Conservation (phyloP, 2,329 filamentous ascomycete genomes). For the Botrytis cinerea region DNA sequence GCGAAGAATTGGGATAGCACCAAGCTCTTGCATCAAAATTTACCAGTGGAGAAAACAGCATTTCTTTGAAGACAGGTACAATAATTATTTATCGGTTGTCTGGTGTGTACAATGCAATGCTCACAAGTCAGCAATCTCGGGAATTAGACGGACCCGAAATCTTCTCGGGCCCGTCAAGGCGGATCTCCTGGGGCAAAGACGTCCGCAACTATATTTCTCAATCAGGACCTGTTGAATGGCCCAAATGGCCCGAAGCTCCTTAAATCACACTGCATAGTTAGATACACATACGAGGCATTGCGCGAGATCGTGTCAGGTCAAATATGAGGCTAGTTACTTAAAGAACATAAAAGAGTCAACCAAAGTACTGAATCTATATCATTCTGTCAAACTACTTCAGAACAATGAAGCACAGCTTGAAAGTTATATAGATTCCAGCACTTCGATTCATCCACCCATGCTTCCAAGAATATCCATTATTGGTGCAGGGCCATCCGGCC, state of each 20-base stretch:
- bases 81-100: neutral
- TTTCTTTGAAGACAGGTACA: neutral
- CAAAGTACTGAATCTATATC: neutral
- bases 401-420: neutral
- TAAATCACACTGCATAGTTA: neutral
- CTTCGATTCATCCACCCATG: neutral
- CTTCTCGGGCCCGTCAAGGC: neutral
- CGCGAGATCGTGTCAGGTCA: neutral
- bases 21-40: neutral
- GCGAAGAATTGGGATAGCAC: neutral
- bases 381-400: neutral
- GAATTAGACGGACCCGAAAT: neutral
- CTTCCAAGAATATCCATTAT: constrained; percentile 46
- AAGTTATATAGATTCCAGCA: neutral
- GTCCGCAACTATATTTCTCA: no score
- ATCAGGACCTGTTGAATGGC: neutral
- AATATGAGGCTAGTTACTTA: neutral
- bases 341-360: neutral
- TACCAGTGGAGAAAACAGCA: no score
- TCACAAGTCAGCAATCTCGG: neutral
- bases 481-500: constrained; percentile 50
- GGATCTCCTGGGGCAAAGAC: neutral
- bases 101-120: neutral
- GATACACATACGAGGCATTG: neutral
- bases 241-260: neutral